phyloP scores from a whole-genome alignment of 345 rosid genomes.

The Moricandia moricandioides region DNA sequence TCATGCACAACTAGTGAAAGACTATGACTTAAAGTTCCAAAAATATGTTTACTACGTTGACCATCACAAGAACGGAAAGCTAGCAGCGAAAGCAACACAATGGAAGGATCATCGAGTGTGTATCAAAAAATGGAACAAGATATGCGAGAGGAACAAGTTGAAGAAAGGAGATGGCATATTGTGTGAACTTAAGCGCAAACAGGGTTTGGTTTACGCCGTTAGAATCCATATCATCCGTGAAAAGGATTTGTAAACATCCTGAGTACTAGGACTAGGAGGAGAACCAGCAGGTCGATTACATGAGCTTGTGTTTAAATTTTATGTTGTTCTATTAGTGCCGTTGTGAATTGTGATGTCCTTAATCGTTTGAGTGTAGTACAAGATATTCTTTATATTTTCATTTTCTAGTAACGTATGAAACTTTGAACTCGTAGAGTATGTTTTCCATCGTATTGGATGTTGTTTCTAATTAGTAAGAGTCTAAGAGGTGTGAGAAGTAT shows the following conservation, averaged over 20 bases:
- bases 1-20: constrained; percentile 19
- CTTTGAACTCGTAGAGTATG: neutral
- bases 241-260: neutral
- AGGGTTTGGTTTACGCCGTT: constrained; percentile 4
- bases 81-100: neutral
- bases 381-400: neutral
- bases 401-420: neutral
- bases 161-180: constrained; percentile 12
- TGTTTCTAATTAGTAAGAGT: too few relatives aligned
- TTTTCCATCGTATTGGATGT: neutral
- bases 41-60: neutral
- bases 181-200: constrained; percentile 19
- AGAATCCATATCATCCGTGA: constrained; percentile 6
- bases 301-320: neutral
- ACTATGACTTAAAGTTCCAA: constrained; percentile 9
- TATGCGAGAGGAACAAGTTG: constrained; percentile 14
- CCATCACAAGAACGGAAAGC: neutral
- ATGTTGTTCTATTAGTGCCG: neutral
- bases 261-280: neutral
- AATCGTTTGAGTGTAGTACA: neutral
- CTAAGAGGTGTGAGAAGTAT: neutral
- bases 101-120: constrained; percentile 20
- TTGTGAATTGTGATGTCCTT: neutral
- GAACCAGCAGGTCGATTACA: neutral
- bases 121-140: neutral